A percentile compares a stretch with the other conserved stretches of the same genome.
These are phyloP conservation scores for Macrophomina tecta DNA, from an alignment of 2,329 filamentous ascomycete genomes.

Conservation along the genomic window DNA sequence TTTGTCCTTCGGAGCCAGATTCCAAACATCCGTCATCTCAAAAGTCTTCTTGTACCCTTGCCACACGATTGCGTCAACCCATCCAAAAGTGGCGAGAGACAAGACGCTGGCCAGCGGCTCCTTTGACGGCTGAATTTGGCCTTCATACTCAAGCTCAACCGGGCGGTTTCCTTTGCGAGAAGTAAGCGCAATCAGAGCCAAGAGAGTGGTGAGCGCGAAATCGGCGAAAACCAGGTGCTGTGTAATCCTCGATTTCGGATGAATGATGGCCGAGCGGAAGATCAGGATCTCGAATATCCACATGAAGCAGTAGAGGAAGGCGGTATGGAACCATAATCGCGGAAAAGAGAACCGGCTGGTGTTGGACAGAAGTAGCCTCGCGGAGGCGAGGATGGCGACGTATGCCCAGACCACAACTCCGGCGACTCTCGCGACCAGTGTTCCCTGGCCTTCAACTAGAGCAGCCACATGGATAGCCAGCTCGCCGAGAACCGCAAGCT, in stretches of 20 bases:
- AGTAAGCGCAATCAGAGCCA: constrained; percentile 77
- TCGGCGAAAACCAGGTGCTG: constrained; percentile 72
- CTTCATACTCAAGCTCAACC: constrained; percentile 87
- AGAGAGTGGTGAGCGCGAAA: constrained; percentile 75
- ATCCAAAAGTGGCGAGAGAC: constrained; percentile 85
- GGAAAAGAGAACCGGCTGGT: constrained; percentile 69
- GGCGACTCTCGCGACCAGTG: constrained; percentile 56
- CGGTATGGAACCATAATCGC: constrained; percentile 90
- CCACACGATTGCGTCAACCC: constrained; percentile 90
- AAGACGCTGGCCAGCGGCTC: constrained; percentile 89
- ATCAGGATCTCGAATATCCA: constrained; percentile 79
- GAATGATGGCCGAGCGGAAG: constrained; percentile 85
- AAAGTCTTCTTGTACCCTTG: constrained; percentile 85
- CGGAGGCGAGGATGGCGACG: constrained; percentile 72
- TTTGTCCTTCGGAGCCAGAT: constrained; percentile 85
- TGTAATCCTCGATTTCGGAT: constrained; percentile 69
- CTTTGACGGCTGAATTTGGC: constrained; percentile 81
- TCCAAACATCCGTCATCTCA: constrained; percentile 89
- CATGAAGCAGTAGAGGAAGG: constrained; percentile 78
- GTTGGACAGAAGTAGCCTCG: constrained; percentile 71
- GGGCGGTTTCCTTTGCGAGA: constrained; percentile 92
- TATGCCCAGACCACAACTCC: constrained; percentile 82
- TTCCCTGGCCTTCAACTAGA: constrained; percentile 58
- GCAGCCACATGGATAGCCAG: constrained; percentile 72
- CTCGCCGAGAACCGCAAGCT: constrained; percentile 73